Evolutionary conservation across 495 filamentous ascomycete genomes (phyloP), one percentile per base, ranked within the genome.

Genomic region (Xylaria nigripes): DNA sequence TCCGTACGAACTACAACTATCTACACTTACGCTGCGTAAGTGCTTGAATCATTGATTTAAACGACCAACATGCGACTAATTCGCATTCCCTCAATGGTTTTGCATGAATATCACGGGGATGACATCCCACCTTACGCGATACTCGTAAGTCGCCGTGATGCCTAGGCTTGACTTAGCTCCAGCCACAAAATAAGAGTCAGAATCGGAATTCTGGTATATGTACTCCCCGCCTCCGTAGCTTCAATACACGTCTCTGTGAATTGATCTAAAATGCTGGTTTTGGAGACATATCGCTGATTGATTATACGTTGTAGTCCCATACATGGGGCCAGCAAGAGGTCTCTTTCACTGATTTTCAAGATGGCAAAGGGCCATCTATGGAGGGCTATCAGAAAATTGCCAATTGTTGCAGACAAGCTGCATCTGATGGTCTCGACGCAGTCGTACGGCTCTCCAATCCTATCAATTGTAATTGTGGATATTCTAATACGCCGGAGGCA

Each of bases 261-360:
- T n/a, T n/a, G n/a, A n/a, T n/a, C 18, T 42, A 5, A 42, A 1
- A 18, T 22, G n/a, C 21, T 3, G 13, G 0, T 21, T 22, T 21
- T 21, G 1, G n/a, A 13, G 12, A 1, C 3, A 19, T 32, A 13
- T 27, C 15, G n/a, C 16, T 53, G 22, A 53, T 22, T 27, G 10
- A 2, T n/a, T 23, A 21, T 29, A n/a, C 15, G 18, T 29, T 40
- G 34, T 22, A 55, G 45, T 76, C 74, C 3, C 75, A 77, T 55
- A 68, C 61, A 6, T 76, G 72, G 73, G 65, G 57, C 6, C 24
- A 57, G 0, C 63, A 67, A 0, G 74, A 77, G 55, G 55, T 76
- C 10, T 60, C 65, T 40, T 70, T 63, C 41, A 40, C 61, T 23
- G 61, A 69, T 19, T 64, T 58, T 27, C 7, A 54, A 3, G 29